These are phyloP conservation scores for Ottelia alismoides DNA, from an alignment of 106 monocot genomes.

Conservation along the genomic window DNA sequence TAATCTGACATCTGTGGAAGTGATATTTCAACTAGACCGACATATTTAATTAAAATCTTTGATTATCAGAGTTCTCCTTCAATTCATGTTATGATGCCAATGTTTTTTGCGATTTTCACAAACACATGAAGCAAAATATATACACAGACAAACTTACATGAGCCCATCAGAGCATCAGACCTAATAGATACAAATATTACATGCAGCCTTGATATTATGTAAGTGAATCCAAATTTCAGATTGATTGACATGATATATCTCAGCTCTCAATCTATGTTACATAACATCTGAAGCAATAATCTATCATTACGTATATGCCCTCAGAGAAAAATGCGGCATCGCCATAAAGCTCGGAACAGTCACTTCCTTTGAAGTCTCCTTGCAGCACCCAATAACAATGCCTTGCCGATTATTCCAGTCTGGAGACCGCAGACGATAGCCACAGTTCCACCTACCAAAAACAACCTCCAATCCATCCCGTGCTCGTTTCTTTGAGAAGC, in stretches of 20 bases:
- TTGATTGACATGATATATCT: not conserved
- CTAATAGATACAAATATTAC: too few relatives aligned
- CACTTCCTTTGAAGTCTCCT: constrained; percentile 28
- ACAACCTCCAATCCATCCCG: constrained; percentile 79
- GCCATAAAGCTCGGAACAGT: not conserved
- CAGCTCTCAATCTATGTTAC: not conserved
- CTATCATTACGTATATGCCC: not conserved
- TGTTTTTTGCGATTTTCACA: too few relatives aligned
- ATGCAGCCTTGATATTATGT: too few relatives aligned
- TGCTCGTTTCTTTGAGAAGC: not conserved
- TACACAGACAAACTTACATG: too few relatives aligned
- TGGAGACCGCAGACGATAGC: constrained; percentile 63
- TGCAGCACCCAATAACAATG: constrained; percentile 57
- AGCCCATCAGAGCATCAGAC: too few relatives aligned
- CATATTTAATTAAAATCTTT: too few relatives aligned
- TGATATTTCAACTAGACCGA: too few relatives aligned
- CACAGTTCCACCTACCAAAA: constrained; percentile 60
- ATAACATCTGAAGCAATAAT: not conserved
- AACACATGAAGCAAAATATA: too few relatives aligned
- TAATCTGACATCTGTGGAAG: too few relatives aligned
- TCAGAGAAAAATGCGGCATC: not conserved
- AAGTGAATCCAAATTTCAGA: too few relatives aligned
- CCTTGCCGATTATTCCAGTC: constrained; percentile 50
- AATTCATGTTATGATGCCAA: too few relatives aligned
- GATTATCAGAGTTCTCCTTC: too few relatives aligned